Percentiles rank a stretch among this genome's conserved stretches.
phyloP scores from a whole-genome alignment of 805 yeast genomes.

The Teunomyces pallodes region DNA sequence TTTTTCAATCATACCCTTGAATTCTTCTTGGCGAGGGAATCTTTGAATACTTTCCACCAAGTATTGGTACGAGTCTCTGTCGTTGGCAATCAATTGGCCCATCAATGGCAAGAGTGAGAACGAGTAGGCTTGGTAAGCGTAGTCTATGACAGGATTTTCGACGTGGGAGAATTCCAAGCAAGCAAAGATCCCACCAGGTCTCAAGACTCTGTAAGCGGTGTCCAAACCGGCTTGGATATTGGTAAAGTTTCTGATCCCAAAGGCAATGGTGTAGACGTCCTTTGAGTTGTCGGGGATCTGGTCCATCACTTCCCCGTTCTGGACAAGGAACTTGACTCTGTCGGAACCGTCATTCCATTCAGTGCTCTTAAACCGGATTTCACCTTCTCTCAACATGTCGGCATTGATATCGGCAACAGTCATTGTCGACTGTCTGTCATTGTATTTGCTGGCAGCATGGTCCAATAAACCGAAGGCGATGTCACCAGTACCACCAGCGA shows the following conservation, averaged over 20 bases:
- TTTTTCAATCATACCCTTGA: constrained; percentile 85
- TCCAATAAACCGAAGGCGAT: constrained; percentile 93
- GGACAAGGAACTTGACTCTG: constrained; percentile 79
- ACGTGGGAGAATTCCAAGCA: constrained; percentile 95
- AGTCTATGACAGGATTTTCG: constrained; percentile 70
- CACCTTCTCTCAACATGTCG: constrained; percentile 94
- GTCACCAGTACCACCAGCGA: constrained; percentile 99
- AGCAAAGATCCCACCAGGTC: constrained; percentile 97
- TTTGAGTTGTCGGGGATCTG: constrained; percentile 81
- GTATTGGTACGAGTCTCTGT: constrained; percentile 93
- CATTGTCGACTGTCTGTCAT: constrained; percentile 77
- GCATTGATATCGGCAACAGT: constrained; percentile 92
- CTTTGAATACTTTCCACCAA: constrained; percentile 89
- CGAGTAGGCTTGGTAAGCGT: constrained; percentile 83
- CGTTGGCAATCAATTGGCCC: constrained; percentile 95
- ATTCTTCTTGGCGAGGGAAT: constrained; percentile 90
- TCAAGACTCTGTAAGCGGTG: constrained; percentile 93
- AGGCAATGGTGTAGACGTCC: constrained; percentile 94
- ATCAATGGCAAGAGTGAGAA: constrained; percentile 84
- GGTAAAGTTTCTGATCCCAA: constrained; percentile 96
- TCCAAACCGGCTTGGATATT: constrained; percentile 88
- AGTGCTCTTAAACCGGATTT: constrained; percentile 61
- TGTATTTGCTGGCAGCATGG: constrained; percentile 77
- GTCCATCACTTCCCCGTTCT: constrained; percentile 89
- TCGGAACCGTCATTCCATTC: constrained; percentile 57